Evolutionary conservation across 257 asterid species (phyloP), one percentile per base, ranked within the genome.

Genomic region (Solanum corneliomulleri): DNA sequence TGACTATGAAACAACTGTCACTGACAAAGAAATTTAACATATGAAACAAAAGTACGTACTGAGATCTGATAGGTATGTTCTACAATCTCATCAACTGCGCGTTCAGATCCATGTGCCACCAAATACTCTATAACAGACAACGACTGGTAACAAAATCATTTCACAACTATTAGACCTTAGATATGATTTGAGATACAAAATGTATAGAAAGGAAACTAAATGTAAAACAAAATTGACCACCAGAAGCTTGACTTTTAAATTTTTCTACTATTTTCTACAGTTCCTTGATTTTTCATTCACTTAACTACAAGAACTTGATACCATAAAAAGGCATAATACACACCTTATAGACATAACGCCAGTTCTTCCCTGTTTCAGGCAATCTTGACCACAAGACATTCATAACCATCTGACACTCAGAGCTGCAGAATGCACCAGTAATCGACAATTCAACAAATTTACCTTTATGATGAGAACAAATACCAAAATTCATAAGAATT

Each of bases 31-130:
- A 81, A 45, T 82, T 64, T 71, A 81, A 72, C 56, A 77, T 86
- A 58, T 45, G 85, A 80, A 25, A 47, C 11, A 12, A 62, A 89
- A 84, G 88, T 74, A 91, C 96, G 21, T 93, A 96, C 99, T 37
- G 99, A 93, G 90, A 96, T 96, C 93, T 94, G 95, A 91, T 93
- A 96, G 23, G 99, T 93, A 86, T 96, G 98, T 58, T 94, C 99
- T 87, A 96, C 85, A 86, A 96, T 96, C 90, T 96, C 99, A 91
- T 96, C 98, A 89, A 96, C 98, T 88, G 97, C 95, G 86, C 99
- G 98, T 76, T 94, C 99, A 44, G 99, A 97, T 90, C 99, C 99
- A 89, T 97, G 98, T 14, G 92, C 95, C 92, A 95, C 96, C 98
- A 97, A 93, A 92, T 97, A 95, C 94, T 97, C 99, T 86, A 97